phyloP scores from a whole-genome alignment of 192 early-diverging fungal genomes.

The Dissophora ornata region DNA sequence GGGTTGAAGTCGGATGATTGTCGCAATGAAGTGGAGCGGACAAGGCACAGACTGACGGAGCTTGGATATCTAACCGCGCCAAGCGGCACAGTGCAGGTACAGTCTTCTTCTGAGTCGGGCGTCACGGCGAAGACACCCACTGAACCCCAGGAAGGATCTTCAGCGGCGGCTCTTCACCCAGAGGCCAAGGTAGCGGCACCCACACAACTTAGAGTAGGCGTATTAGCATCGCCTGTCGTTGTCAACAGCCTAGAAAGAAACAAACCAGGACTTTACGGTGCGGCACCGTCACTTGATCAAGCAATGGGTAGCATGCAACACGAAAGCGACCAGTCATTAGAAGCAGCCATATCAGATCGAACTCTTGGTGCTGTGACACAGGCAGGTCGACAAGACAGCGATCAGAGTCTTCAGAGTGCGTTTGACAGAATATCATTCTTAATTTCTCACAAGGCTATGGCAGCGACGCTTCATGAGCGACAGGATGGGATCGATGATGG shows the following conservation, averaged over 20 bases:
- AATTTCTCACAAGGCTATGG: constrained; percentile 32
- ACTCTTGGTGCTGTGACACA: background rate
- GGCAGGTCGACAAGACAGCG: background rate
- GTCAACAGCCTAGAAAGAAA: background rate
- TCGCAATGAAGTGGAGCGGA: constrained; percentile 18
- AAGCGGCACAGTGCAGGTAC: background rate
- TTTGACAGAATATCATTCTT: constrained; percentile 31
- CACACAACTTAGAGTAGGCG: background rate
- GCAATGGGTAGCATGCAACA: background rate
- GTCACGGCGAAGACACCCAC: background rate
- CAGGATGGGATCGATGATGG: background rate
- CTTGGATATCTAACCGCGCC: constrained; percentile 11
- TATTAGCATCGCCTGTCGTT: constrained; percentile 10
- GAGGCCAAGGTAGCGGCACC: background rate
- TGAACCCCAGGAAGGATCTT: too few species aligned
- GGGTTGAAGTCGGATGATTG: constrained; percentile 3
- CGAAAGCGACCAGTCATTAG: too few species aligned
- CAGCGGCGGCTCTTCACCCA: too few species aligned
- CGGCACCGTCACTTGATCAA: background rate
- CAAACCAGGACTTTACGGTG: background rate
- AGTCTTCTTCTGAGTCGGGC: background rate
- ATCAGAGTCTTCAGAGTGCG: constrained; percentile 17
- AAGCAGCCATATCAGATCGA: background rate
- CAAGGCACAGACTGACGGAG: background rate
- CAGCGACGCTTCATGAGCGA: background rate